These are phyloP conservation scores for Novakomyces olei DNA, from an alignment of 805 yeast genomes.

Conservation along the genomic window DNA sequence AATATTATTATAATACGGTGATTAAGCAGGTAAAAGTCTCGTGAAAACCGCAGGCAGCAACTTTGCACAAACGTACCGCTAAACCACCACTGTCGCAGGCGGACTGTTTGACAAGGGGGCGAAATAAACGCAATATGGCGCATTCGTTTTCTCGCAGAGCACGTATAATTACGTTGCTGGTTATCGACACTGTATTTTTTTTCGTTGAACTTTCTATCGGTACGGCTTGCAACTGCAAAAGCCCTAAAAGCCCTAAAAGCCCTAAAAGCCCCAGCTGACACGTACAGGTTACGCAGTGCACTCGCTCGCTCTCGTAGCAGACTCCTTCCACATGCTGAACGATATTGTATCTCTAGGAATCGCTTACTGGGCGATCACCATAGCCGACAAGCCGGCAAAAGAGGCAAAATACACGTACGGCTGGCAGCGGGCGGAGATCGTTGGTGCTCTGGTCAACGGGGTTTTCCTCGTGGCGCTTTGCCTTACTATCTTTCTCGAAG, in stretches of 20 bases:
- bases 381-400: constrained; percentile 59
- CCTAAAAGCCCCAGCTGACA: not conserved
- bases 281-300: constrained; percentile 55
- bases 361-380: constrained; percentile 91
- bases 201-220: constrained; percentile 64
- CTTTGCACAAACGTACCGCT: too few species aligned
- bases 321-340: constrained; percentile 92
- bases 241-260: too few species aligned
- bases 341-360: constrained; percentile 75
- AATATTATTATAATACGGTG: too few species aligned
- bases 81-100: too few species aligned
- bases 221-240: constrained; percentile 29
- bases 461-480: constrained; percentile 83
- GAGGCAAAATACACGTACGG: constrained; percentile 87
- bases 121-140: too few species aligned
- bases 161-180: constrained; percentile 46
- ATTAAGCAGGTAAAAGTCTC: too few species aligned
- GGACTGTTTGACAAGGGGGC: too few species aligned
- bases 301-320: constrained; percentile 85
- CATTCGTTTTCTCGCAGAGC: not conserved
- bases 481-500: constrained; percentile 77
- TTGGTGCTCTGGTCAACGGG: constrained; percentile 87
- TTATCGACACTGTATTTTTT: constrained; percentile 63
- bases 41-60: too few species aligned
- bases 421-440: constrained; percentile 91